Conservation (phyloP, 441 rosid species). For the Adansonia rubrostipa region DNA sequence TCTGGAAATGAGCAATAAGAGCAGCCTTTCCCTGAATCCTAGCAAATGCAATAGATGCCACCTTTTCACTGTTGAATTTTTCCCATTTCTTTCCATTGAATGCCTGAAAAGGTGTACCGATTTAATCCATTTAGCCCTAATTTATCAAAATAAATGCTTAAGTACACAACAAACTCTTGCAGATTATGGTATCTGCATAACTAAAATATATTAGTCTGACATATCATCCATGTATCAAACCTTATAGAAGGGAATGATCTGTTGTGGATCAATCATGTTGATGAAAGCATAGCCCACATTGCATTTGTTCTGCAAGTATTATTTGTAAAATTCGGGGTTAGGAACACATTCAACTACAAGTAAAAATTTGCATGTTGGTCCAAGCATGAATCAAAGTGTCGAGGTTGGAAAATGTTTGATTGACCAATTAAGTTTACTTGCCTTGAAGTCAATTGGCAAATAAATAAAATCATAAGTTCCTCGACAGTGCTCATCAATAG, state of each 20-base stretch:
- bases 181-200: not conserved
- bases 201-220: not conserved
- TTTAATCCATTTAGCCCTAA: not conserved
- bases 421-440: conserved; percentile 33
- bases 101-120: conserved; percentile 53
- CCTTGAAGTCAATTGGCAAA: conserved; percentile 84
- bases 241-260: conserved; percentile 52
- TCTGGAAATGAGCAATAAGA: conserved; percentile 77
- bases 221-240: conserved; percentile 31
- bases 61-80: conserved; percentile 83
- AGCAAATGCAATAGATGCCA: conserved; percentile 77
- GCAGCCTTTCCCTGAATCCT: conserved; percentile 79
- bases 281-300: conserved; percentile 60
- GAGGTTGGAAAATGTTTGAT: conserved; percentile 1
- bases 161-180: not conserved
- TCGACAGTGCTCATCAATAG: conserved; percentile 74
- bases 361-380: not conserved
- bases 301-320: conserved; percentile 50
- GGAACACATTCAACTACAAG: not conserved
- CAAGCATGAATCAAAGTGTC: not conserved
- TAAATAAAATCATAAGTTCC: conserved; percentile 79
- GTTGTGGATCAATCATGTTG: conserved; percentile 53
- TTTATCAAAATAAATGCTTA: conserved; percentile 1
- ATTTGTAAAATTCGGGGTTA: conserved; percentile 19
- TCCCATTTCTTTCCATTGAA: conserved; percentile 84